A percentile compares a stretch with the other conserved stretches of the same genome.
phyloP scores from a whole-genome alignment of 2,329 filamentous ascomycete genomes.

The Chalara sp. region DNA sequence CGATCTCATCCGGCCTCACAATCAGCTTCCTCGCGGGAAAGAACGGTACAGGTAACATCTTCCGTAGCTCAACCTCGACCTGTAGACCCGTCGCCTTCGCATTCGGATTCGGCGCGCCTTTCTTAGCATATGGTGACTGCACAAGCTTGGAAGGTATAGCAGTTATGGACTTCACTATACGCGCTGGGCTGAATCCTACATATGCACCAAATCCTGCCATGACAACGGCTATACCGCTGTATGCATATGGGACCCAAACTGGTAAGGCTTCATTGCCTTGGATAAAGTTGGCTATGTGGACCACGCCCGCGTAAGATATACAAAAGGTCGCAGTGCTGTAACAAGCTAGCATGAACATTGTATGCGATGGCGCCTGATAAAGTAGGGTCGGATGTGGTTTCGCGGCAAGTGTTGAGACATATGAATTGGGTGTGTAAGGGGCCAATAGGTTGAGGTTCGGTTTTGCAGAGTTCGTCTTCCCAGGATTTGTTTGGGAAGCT shows the following conservation, averaged over 20 bases:
- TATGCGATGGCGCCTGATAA: conserved; percentile 59
- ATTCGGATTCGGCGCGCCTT: not conserved
- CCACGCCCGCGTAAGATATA: conserved; percentile 36
- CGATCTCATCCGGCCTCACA: conserved; percentile 15
- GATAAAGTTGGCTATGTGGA: not conserved
- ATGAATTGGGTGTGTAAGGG: conserved; percentile 33
- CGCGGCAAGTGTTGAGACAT: conserved; percentile 46
- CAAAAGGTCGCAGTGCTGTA: conserved; percentile 49
- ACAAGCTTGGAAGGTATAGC: conserved; percentile 19
- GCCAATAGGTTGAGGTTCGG: not conserved
- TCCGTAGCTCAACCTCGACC: conserved; percentile 41
- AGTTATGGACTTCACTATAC: conserved; percentile 43
- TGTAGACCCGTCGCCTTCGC: conserved; percentile 27
- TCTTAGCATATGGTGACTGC: conserved; percentile 8
- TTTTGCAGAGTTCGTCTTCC: not conserved
- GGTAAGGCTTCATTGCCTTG: conserved; percentile 33
- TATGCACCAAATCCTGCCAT: conserved; percentile 55
- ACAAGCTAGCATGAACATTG: conserved; percentile 53
- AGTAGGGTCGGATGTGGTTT: conserved; percentile 51
- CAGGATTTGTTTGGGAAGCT: too few relatives aligned
- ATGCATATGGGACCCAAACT: conserved; percentile 50
- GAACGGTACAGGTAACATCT: conserved; percentile 24
- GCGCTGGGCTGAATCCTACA: conserved; percentile 49
- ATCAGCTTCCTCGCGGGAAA: conserved; percentile 18
- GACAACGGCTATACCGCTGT: conserved; percentile 49